phyloP scores from a whole-genome alignment of 129 eudicot genomes.

The Arctium lappa region DNA sequence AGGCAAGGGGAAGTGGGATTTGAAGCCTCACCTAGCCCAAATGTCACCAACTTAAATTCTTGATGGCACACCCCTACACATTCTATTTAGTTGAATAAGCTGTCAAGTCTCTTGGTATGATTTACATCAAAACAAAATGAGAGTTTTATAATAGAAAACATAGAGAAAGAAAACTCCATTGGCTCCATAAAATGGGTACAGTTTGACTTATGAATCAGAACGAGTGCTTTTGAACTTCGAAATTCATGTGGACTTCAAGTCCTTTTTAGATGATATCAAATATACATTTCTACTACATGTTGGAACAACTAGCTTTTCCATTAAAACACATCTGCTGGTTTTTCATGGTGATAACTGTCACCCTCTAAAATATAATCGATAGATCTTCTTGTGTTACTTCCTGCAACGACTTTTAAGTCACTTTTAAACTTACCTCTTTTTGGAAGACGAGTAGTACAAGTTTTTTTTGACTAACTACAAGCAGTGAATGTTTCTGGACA shows the following conservation, averaged over 20 bases:
- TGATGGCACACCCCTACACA: neutral
- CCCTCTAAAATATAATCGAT: too few relatives aligned
- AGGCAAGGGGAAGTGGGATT: neutral
- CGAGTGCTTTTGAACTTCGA: neutral
- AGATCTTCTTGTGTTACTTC: too few relatives aligned
- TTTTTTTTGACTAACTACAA: too few relatives aligned
- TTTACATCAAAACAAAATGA: neutral
- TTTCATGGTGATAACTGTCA: too few relatives aligned
- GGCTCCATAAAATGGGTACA: neutral
- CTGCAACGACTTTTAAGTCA: too few relatives aligned
- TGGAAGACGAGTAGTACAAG: too few relatives aligned
- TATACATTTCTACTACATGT: too few relatives aligned
- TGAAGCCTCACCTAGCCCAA: conserved; percentile 8
- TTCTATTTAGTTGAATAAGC: conserved; percentile 5
- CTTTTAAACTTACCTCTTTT: too few relatives aligned
- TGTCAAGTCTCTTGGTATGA: neutral
- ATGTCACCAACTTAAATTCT: neutral
- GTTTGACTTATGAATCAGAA: neutral
- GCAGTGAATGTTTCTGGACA: too few relatives aligned
- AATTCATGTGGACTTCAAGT: neutral
- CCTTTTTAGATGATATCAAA: too few relatives aligned
- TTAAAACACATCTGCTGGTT: too few relatives aligned
- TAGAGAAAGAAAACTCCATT: neutral
- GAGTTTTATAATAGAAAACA: neutral
- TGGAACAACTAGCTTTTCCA: too few relatives aligned